Evolutionary conservation across 2,329 filamentous ascomycete genomes (phyloP).

Genomic region (Microsporum canis): DNA sequence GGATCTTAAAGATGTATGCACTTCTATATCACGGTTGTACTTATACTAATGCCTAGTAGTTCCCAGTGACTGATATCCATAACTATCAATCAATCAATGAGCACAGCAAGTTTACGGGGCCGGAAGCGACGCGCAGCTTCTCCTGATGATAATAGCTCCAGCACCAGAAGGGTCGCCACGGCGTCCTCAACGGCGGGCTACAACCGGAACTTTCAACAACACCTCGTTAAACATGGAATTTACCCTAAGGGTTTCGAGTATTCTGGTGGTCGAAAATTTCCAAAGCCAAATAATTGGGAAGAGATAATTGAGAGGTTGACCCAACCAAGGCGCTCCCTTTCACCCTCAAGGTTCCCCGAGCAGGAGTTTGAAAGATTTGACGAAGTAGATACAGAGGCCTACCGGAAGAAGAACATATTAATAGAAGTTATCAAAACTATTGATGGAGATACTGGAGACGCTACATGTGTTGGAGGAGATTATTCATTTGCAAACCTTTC

Average conservation of each 20-base stretch:
- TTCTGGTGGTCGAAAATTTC: conserved; percentile 7
- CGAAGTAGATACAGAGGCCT: conserved; percentile 17
- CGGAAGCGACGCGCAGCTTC: too few relatives aligned
- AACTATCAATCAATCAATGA: too few relatives aligned
- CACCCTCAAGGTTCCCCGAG: conserved; percentile 25
- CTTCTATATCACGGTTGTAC: too few relatives aligned
- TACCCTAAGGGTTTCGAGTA: neutral
- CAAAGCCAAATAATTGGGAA: conserved; percentile 23
- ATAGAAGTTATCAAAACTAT: conserved; percentile 24
- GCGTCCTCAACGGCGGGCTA: too few relatives aligned
- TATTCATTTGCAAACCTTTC: conserved; percentile 29
- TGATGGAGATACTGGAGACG: conserved; percentile 11
- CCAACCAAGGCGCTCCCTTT: conserved; percentile 26
- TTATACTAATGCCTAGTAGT: too few relatives aligned
- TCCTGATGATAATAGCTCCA: too few relatives aligned
- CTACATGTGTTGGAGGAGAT: conserved; percentile 18
- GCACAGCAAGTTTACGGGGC: too few relatives aligned
- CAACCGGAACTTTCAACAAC: neutral
- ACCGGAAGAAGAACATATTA: too few relatives aligned
- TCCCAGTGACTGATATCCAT: too few relatives aligned
- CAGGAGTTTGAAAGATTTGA: conserved; percentile 22
- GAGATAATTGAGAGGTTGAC: conserved; percentile 21
- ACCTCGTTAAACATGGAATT: neutral
- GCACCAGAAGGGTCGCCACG: too few relatives aligned
- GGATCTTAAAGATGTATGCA: too few relatives aligned